phyloP scores from a whole-genome alignment of 106 monocot species.

The Dendrobium huoshanense region DNA sequence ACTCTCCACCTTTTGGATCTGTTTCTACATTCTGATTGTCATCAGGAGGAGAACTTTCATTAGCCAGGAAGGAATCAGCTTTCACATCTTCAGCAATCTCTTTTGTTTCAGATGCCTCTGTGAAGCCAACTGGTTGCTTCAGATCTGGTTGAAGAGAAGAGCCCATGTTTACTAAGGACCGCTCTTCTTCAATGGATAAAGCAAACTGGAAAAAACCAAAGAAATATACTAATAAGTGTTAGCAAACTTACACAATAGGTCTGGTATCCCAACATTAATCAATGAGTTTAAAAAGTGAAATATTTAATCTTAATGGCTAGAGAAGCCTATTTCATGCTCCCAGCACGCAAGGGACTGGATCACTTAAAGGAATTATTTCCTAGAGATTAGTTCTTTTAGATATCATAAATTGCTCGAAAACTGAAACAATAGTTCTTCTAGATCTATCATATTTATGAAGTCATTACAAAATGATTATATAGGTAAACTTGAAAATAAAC shows the following conservation, averaged over 20 bases:
- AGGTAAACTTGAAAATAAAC: no score
- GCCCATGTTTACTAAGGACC: conserved; percentile 14
- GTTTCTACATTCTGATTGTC: conserved; percentile 36
- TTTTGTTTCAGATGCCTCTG: conserved; percentile 21
- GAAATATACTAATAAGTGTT: not conserved
- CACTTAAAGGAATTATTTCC: no score
- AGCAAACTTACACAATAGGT: not conserved
- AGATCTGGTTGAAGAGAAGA: conserved; percentile 26
- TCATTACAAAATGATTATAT: no score
- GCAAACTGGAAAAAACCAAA: conserved; percentile 2
- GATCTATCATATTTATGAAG: no score
- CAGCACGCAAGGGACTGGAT: no score
- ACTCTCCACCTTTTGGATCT: conserved; percentile 36
- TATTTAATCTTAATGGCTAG: no score
- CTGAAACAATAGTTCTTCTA: no score
- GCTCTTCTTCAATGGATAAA: conserved; percentile 9
- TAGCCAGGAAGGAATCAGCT: conserved; percentile 32
- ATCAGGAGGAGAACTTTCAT: conserved; percentile 35
- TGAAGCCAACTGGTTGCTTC: conserved; percentile 1
- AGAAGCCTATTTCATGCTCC: no score
- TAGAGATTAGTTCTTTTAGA: no score
- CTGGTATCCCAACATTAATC: not conserved
- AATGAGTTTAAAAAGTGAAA: not conserved
- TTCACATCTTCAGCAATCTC: conserved; percentile 12
- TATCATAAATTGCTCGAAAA: no score